These are phyloP conservation scores for Chlamydomonas sp. DNA, from an alignment of 139 green algal genomes.

Conservation along the genomic window DNA sequence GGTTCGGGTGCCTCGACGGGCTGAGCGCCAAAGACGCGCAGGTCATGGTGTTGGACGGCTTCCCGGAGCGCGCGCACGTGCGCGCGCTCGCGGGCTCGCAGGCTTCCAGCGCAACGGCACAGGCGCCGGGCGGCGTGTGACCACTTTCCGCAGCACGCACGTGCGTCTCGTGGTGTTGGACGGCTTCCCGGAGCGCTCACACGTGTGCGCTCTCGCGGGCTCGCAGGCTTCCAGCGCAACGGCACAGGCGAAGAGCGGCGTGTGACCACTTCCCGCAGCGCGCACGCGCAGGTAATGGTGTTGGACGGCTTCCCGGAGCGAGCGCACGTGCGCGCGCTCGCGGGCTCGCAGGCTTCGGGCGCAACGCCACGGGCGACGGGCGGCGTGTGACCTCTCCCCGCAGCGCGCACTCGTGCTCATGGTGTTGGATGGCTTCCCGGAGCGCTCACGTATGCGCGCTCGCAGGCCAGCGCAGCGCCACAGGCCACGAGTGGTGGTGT, in stretches of 20 bases:
- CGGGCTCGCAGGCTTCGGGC: too few relatives aligned
- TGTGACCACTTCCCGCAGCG: too few relatives aligned
- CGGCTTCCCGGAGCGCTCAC: background rate
- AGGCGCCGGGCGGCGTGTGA: too few relatives aligned
- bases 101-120: too few relatives aligned
- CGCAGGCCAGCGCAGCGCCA: too few relatives aligned
- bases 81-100: background rate
- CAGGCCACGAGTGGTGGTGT: too few relatives aligned
- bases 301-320: background rate
- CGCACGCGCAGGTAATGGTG: background rate
- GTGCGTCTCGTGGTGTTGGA: background rate
- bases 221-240: too few relatives aligned
- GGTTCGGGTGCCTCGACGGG: constrained; percentile 71
- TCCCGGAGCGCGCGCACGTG: background rate
- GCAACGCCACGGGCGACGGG: too few relatives aligned
- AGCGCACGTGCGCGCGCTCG: background rate
- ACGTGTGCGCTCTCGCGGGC: background rate
- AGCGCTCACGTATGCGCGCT: background rate
- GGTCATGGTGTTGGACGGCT: constrained; percentile 2
- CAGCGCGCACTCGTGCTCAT: background rate
- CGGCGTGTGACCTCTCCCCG: too few relatives aligned
- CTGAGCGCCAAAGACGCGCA: constrained; percentile 20
- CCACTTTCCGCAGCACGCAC: background rate
- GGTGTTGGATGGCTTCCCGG: background rate
- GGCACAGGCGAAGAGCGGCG: too few relatives aligned